These are phyloP conservation scores for Galeopsis tetrahit DNA, from an alignment of 257 asterid genomes.

Conservation along the genomic window DNA sequence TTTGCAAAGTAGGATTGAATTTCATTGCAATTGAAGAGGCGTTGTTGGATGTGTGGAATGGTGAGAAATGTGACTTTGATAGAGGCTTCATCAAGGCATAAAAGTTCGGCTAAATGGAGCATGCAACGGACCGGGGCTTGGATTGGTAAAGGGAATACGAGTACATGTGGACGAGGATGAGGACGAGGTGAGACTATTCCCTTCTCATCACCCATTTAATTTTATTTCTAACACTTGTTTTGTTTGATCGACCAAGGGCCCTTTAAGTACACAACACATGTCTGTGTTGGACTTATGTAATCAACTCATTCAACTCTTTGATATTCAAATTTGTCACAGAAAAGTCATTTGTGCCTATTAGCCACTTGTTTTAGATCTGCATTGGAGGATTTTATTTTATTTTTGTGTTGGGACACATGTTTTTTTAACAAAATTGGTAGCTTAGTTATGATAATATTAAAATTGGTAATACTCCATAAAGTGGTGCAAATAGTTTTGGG, in stretches of 20 bases:
- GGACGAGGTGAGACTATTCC: slow-evolving; percentile 23
- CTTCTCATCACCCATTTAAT: slow-evolving; percentile 22
- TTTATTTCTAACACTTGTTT: neutral
- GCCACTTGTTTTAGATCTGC: too few species aligned
- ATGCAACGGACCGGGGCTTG: slow-evolving; percentile 66
- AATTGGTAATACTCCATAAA: too few species aligned
- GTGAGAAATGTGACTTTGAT: slow-evolving; percentile 66
- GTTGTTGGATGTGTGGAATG: slow-evolving; percentile 56
- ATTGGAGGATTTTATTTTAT: too few species aligned
- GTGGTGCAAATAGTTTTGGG: too few species aligned
- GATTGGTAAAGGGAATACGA: slow-evolving; percentile 66
- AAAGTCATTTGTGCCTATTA: too few species aligned
- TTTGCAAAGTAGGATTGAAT: slow-evolving; percentile 30
- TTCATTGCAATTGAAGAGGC: slow-evolving; percentile 36
- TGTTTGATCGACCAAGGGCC: neutral
- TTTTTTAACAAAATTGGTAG: too few species aligned
- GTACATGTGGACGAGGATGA: slow-evolving; percentile 48
- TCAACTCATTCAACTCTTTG: too few species aligned
- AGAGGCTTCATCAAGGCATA: slow-evolving; percentile 32
- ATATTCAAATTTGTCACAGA: too few species aligned
- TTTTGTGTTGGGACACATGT: too few species aligned
- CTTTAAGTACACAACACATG: neutral
- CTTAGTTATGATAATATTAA: too few species aligned
- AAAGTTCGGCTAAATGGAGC: slow-evolving; percentile 62
- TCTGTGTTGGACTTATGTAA: neutral